phyloP scores from a whole-genome alignment of 1,284 basidiomycete genomes.

The Fomes fomentarius region DNA sequence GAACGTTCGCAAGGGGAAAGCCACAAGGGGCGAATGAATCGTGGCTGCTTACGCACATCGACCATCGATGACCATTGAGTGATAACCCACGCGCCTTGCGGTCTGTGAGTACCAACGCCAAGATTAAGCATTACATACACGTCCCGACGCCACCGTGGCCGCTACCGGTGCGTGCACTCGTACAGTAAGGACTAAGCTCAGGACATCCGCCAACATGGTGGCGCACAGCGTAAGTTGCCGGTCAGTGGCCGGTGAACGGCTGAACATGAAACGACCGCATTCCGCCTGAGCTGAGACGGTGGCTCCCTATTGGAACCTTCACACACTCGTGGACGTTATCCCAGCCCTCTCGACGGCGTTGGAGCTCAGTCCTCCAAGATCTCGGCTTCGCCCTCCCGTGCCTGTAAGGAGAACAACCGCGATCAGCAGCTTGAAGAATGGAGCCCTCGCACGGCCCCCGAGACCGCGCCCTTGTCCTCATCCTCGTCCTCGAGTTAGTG shows the following conservation, averaged over 20 bases:
- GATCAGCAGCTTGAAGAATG: constrained; percentile 3
- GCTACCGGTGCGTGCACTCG: background rate
- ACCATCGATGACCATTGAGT: background rate
- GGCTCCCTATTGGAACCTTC: background rate
- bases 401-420: constrained; percentile 43
- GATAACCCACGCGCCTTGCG: background rate
- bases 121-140: background rate
- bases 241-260: background rate
- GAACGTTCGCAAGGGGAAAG: background rate
- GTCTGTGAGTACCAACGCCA: background rate
- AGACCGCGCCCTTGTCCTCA: background rate
- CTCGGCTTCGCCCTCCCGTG: constrained; percentile 68
- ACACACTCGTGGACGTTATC: constrained; percentile 16
- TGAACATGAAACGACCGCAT: background rate
- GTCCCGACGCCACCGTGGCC: background rate
- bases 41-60: background rate
- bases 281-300: background rate
- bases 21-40: background rate
- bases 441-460: background rate
- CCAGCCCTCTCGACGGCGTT: constrained; percentile 1
- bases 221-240: background rate
- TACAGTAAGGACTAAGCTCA: too few species aligned
- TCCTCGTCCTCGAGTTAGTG: too few species aligned
- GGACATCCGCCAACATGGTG: background rate
- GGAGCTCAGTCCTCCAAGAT: constrained; percentile 54